Base-by-base conservation (phyloP, 768 basidiomycete species). In the Sistotremastrum niveocremeum region DNA sequence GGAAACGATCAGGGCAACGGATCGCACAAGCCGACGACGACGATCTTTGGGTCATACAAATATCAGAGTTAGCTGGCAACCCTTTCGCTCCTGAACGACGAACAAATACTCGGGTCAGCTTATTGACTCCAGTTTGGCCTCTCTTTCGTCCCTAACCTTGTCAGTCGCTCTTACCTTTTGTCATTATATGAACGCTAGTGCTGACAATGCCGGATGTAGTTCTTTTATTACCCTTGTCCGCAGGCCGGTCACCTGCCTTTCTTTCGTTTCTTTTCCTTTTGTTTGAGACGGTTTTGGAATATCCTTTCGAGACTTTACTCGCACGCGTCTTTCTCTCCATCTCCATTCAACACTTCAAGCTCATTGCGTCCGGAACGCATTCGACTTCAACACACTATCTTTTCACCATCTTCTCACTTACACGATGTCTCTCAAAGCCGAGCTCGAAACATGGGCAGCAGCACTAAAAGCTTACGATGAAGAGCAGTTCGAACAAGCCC, bases 391-490 rank as follows among this genome's bases (percentile, higher is more conserved):
- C 5, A 43, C 11, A 10, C 9, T 34, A 37, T 31, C 44, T 38
- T 34, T 34, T 49, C n/a, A 4, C n/a, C 37, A 8, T 39, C 7
- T 9, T 37, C n/a, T 8, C 7, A n/a, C 34, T 10, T 20, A 34
- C 34, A 36, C 2, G 35, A 67, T 67, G 65, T 67, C 66, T 44
- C 64, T 66, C 60, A 66, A 66, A 49, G 67, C 68, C 9, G 74
- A 77, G 70, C 76, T 97, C 38, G 84, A 91, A 60, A 79, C 72
- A 2, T 94, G 90, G 89, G 77, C 79, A 9, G 70, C 83, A 36
- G 93, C 93, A 48, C 77, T 97, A 60, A 74, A 79, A 56, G 83
- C 89, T 4, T 95, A 93, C 64, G 90, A 94, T 52, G 77, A 76
- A 5, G 73, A 84, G 55, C 80, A 93, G 59, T 91, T 84, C 58